Evolutionary conservation across 768 basidiomycete genomes (phyloP), one percentile per base, ranked within the genome.

Genomic region (Botryobasidium botryosum): DNA sequence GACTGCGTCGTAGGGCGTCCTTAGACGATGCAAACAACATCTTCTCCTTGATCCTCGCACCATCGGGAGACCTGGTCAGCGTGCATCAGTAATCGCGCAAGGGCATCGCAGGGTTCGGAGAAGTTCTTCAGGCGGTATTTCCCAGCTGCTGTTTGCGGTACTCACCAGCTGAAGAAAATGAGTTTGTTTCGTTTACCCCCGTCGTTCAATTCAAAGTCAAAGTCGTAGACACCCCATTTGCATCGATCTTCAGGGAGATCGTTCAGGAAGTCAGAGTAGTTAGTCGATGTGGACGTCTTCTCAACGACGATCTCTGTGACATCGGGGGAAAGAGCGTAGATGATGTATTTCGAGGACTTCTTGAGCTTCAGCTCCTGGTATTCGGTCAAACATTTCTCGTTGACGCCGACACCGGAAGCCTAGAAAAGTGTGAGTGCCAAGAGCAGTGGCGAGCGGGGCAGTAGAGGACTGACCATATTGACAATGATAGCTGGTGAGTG

Each of bases 161-260:
- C 81, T 61, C 57, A 94, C 92, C 92, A 99, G 39, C 74, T 72
- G 58, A 75, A 56, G 59, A 96, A 91, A 52, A 68, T 61, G 46
- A 96, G 66, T 68, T 94, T 97, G 68, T 77, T 87, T 62, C 90
- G 72, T 64, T 71, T 77, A 29, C 82, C 82, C 43, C 68, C 79
- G 6, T 67, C 77, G 45, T 70, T 76, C 57, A 70, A 74, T 65
- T 79, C 71, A 55, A 70, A 96, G 53, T 84, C 78, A 50, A 91
- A 79, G 61, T 97, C 90, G 56, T 88, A 92, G 20, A 96, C 71
- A n/a, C 81, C 91, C 74, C 77, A 99, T 63, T 82, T 68, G 57
- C 81, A 84, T 49, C 79, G 72, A 24, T 55, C 55, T 58, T 78
- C 72, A 1, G 91, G 88, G 46, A 97, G 68, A 53, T 78, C 73